These are phyloP conservation scores for Mycena venus DNA, from an alignment of 768 basidiomycete genomes.

Conservation along the genomic window DNA sequence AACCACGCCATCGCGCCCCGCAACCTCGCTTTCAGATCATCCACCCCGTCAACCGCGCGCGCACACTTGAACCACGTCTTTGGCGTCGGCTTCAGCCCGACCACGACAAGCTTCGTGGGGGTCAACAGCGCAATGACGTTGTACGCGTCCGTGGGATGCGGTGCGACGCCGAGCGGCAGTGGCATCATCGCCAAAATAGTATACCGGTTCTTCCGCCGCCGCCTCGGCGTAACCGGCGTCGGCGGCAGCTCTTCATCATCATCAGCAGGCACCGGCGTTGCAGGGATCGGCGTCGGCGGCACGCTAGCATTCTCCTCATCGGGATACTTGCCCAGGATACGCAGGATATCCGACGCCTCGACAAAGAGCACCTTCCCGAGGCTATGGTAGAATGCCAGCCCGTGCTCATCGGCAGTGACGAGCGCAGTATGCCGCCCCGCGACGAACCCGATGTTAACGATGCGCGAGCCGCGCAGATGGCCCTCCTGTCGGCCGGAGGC, in stretches of 20 bases:
- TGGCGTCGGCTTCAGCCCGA: constrained; percentile 92
- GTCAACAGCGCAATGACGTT: constrained; percentile 90
- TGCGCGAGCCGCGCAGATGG: constrained; percentile 83
- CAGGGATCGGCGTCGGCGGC: constrained; percentile 24
- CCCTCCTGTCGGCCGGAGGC: constrained; percentile 88
- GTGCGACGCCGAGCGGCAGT: constrained; percentile 81
- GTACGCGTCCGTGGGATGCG: constrained; percentile 84
- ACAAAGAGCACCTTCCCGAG: constrained; percentile 95
- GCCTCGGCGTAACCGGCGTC: constrained; percentile 45
- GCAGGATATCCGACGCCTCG: constrained; percentile 93
- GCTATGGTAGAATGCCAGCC: constrained; percentile 95
- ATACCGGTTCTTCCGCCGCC: constrained; percentile 67
- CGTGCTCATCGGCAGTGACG: constrained; percentile 90
- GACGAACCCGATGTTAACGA: constrained; percentile 88
- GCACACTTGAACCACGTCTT: constrained; percentile 91
- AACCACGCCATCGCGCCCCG: constrained; percentile 87
- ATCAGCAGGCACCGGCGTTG: constrained; percentile 24
- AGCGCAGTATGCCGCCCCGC: constrained; percentile 94
- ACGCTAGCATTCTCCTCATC: constrained; percentile 57
- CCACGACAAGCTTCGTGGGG: constrained; percentile 90
- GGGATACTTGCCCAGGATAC: constrained; percentile 94
- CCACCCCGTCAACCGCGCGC: constrained; percentile 64
- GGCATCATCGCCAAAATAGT: constrained; percentile 85
- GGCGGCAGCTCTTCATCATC: constrained; percentile 37
- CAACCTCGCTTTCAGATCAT: constrained; percentile 58